Conservation (phyloP, 2,329 filamentous ascomycete species). For the Blastomyces silverae region DNA sequence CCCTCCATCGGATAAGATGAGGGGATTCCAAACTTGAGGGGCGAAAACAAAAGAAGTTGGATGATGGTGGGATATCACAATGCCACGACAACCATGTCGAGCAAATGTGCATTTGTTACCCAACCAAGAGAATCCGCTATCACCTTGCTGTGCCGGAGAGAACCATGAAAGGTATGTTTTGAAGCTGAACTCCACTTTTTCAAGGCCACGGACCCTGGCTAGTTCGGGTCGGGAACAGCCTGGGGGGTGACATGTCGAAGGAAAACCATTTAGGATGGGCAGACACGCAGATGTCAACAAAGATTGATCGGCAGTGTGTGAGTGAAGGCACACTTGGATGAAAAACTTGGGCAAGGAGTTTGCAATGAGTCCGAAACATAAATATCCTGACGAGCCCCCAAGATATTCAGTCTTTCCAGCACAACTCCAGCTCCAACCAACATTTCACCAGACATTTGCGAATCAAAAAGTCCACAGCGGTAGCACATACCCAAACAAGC, state of each 20-base stretch:
- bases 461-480: conserved; percentile 26
- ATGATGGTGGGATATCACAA: conserved; percentile 23
- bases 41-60: conserved; percentile 25
- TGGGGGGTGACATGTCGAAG: not conserved
- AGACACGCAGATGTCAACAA: conserved; percentile 25
- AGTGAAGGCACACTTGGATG: not conserved
- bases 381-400: conserved; percentile 34
- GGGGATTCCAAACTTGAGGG: conserved; percentile 3
- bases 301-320: conserved; percentile 32
- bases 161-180: conserved; percentile 7
- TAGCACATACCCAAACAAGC: conserved; percentile 20
- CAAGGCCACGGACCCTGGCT: conserved; percentile 29
- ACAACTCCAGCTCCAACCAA: conserved; percentile 30
- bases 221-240: conserved; percentile 23
- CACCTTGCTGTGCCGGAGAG: conserved; percentile 9
- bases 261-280: conserved; percentile 21
- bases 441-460: conserved; percentile 24
- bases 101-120: conserved; percentile 34
- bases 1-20: conserved; percentile 20
- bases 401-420: conserved; percentile 27
- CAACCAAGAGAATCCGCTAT: conserved; percentile 27
- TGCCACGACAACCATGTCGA: conserved; percentile 35
- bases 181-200: conserved; percentile 31
- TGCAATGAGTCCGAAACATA: conserved; percentile 32
- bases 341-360: conserved; percentile 21